Evolutionary conservation across 2,329 filamentous ascomycete species (phyloP), one percentile per base, ranked within the genome.

Genomic region (Fusarium sp.): DNA sequence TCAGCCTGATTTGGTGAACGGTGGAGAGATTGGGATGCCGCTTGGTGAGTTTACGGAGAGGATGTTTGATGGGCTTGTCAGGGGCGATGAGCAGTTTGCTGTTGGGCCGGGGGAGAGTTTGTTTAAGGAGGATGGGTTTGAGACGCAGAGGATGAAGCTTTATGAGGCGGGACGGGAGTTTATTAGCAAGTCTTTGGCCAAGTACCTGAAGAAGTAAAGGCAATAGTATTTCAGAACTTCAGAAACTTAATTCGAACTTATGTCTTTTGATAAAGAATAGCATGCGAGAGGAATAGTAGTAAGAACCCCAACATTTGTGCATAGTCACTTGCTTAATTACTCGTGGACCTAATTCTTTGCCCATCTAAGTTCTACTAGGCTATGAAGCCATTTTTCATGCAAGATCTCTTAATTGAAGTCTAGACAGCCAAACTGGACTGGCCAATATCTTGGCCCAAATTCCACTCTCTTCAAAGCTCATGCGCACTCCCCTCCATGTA

Each of bases 41-140:
- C 71, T 84, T 39, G 78, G 30, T 3, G 77, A 82, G 31, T 89
- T 86, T 71, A 81, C 79, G 5, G 81, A 87, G 1, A 83, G 84
- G 16, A 77, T 77, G 74, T 72, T 68, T 16, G 65, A 72, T 18
- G 75, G 77, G 4, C 57, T 79, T 39, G 55, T 55, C 4, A 64
- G 42, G 47, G 76, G 75, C 1, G 59, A 74, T 33, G 76, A 77
- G 15, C 77, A 77, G 42, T 77, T 78, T 66, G 75, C 74, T 11
- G 53, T 78, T 26, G 75, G 74, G 0, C 74, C 65, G 1, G 73
- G 74, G 3, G 76, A 79, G 47, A 44, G 51, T 4, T 36, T 77
- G 13, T 64, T 78, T 4, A 44, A 42, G n/a, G 77, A 79, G 30
- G 73, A 74, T 10, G 75, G 75, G 30, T 77, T 71, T 74, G 77